phyloP scores from a whole-genome alignment of 2,329 filamentous ascomycete genomes.

The Fusarium sulawesiense region DNA sequence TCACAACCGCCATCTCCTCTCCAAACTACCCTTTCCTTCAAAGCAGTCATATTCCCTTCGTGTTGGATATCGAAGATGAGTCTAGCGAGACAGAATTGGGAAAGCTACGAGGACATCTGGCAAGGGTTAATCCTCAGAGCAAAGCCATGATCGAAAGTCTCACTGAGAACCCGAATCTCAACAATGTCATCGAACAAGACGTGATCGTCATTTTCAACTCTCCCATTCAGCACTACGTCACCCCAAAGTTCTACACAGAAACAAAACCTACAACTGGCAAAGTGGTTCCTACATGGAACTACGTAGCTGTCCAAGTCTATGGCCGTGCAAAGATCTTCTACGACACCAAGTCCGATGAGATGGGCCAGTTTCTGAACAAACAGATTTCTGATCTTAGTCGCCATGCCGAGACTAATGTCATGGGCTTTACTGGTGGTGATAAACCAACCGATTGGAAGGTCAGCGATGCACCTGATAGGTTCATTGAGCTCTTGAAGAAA shows the following conservation, averaged over 20 bases:
- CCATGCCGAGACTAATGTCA: conserved; percentile 64
- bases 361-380: conserved; percentile 57
- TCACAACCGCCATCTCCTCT: conserved; percentile 71
- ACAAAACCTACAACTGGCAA: conserved; percentile 74
- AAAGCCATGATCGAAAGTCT: conserved; percentile 67
- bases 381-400: conserved; percentile 66
- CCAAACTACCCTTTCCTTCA: conserved; percentile 63
- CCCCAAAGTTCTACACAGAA: conserved; percentile 74
- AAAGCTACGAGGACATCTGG: conserved; percentile 70
- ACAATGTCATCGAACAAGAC: conserved; percentile 59
- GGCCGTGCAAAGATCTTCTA: conserved; percentile 66
- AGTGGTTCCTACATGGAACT: conserved; percentile 79
- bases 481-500: conserved; percentile 68
- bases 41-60: conserved; percentile 69
- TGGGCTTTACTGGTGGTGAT: conserved; percentile 62
- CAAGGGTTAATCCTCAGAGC: conserved; percentile 70
- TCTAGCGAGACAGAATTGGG: conserved; percentile 54
- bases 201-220: conserved; percentile 72
- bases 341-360: conserved; percentile 60
- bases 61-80: conserved; percentile 63
- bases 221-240: conserved; percentile 71
- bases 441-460: conserved; percentile 63
- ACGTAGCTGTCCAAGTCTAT: conserved; percentile 72
- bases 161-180: conserved; percentile 24
- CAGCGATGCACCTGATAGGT: conserved; percentile 65